Evolutionary conservation across 768 basidiomycete genomes (phyloP).

Genomic region (Porphyrellus cyaneotinctus): DNA sequence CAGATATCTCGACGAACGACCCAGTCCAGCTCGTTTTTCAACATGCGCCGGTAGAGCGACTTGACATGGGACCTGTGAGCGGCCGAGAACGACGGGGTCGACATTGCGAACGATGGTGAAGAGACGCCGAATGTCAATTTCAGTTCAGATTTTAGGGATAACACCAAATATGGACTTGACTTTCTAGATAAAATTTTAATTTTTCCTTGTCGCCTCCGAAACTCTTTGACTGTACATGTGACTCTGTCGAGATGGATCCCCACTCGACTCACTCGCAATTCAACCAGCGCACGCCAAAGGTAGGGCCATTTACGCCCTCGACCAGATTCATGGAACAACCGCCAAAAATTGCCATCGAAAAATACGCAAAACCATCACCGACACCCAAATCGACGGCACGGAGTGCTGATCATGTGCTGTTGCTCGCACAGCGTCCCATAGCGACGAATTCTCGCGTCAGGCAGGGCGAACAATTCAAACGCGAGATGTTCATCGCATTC

Average conservation of each 20-base stretch:
- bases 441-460: conserved; percentile 77
- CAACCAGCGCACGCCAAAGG: conserved; percentile 67
- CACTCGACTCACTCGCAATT: conserved; percentile 74
- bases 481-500: conserved; percentile 82
- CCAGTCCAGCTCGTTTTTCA: conserved; percentile 91
- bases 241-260: conserved; percentile 55
- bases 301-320: conserved; percentile 50
- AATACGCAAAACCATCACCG: conserved; percentile 38
- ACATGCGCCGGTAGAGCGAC: conserved; percentile 82
- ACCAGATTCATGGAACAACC: conserved; percentile 44
- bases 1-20: conserved; percentile 79
- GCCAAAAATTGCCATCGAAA: conserved; percentile 42
- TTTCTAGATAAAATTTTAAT: neutral
- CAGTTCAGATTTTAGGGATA: conserved; percentile 9
- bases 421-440: conserved; percentile 49
- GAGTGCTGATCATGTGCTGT: conserved; percentile 10
- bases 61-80: conserved; percentile 85
- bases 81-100: conserved; percentile 59
- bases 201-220: neutral
- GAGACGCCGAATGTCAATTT: neutral
- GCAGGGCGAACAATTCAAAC: conserved; percentile 69
- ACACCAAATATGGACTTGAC: conserved; percentile 14
- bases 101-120: conserved; percentile 37
- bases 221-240: neutral
- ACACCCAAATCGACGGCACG: conserved; percentile 22